phyloP scores from a whole-genome alignment of 495 filamentous ascomycete species.

The Chaetomium fimeti region DNA sequence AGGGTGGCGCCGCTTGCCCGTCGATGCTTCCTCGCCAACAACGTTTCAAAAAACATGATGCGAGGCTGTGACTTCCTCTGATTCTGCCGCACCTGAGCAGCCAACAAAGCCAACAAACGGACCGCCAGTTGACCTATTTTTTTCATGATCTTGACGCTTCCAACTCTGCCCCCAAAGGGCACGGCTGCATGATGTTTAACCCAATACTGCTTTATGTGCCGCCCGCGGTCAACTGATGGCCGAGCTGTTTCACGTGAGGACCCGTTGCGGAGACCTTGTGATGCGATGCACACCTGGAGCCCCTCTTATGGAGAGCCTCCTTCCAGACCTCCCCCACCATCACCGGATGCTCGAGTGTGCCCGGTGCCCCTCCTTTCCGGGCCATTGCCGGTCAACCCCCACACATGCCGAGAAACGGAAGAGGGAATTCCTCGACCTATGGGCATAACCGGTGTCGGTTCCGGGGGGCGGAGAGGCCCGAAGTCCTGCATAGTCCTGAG shows the following conservation, averaged over 20 bases:
- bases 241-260: slow-evolving; percentile 7
- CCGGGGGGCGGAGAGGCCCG: slow-evolving; percentile 6
- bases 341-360: background rate
- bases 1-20: slow-evolving; percentile 5
- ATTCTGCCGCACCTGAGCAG: background rate
- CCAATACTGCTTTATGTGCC: slow-evolving; percentile 7
- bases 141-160: background rate
- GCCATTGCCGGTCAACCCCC: slow-evolving; percentile 4
- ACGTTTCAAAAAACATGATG: background rate
- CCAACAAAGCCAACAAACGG: background rate
- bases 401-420: background rate
- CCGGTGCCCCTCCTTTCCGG: slow-evolving; percentile 4
- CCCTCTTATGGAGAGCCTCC: background rate
- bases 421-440: background rate
- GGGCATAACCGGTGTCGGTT: background rate
- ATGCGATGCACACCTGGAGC: slow-evolving; percentile 11
- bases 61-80: background rate
- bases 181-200: background rate
- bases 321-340: background rate
- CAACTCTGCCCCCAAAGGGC: background rate
- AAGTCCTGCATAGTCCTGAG: background rate
- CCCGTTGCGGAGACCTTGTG: slow-evolving; percentile 6
- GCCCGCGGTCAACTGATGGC: slow-evolving; percentile 15
- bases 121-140: background rate
- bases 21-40: background rate